These are phyloP conservation scores for Clavispora vitiphila DNA, from an alignment of 805 yeast genomes.

Conservation along the genomic window DNA sequence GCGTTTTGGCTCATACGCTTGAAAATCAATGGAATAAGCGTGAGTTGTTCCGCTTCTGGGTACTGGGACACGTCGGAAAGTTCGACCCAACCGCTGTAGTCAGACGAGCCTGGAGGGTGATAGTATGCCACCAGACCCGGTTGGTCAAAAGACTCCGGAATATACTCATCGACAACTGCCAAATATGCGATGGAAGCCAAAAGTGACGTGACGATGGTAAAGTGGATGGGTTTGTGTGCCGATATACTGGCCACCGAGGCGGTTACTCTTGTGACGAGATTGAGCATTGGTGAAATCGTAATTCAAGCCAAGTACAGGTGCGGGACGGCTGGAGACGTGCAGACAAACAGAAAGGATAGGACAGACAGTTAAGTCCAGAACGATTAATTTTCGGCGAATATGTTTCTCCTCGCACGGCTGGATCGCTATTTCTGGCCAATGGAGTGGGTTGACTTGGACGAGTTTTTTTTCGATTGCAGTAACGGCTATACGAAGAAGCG, in stretches of 20 bases:
- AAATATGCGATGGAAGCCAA: slow-evolving; percentile 79
- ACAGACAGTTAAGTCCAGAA: neutral
- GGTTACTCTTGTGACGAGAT: slow-evolving; percentile 26
- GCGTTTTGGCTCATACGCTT: slow-evolving; percentile 36
- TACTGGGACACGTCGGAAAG: slow-evolving; percentile 39
- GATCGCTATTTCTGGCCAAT: neutral
- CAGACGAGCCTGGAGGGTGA: slow-evolving; percentile 31
- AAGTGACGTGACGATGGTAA: slow-evolving; percentile 65
- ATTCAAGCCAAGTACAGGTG: neutral
- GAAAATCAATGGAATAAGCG: slow-evolving; percentile 55
- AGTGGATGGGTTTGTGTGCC: slow-evolving; percentile 83
- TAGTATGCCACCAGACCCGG: slow-evolving; percentile 25
- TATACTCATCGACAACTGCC: slow-evolving; percentile 64
- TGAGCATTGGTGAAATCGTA: slow-evolving; percentile 20
- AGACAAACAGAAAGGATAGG: neutral
- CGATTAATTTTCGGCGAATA: neutral
- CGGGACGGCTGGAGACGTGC: neutral
- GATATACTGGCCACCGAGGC: slow-evolving; percentile 49
- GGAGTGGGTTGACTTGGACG: slow-evolving; percentile 1
- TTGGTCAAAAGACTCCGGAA: slow-evolving; percentile 41
- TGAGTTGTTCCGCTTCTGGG: slow-evolving; percentile 42
- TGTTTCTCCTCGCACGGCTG: neutral
- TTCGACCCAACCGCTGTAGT: slow-evolving; percentile 43
- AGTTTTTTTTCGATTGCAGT: neutral
- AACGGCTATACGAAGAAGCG: neutral